A percentile compares a stretch with the other conserved stretches of the same genome.
These are phyloP conservation scores for Wickerhamiella galacta DNA, from an alignment of 805 yeast genomes.

Conservation along the genomic window DNA sequence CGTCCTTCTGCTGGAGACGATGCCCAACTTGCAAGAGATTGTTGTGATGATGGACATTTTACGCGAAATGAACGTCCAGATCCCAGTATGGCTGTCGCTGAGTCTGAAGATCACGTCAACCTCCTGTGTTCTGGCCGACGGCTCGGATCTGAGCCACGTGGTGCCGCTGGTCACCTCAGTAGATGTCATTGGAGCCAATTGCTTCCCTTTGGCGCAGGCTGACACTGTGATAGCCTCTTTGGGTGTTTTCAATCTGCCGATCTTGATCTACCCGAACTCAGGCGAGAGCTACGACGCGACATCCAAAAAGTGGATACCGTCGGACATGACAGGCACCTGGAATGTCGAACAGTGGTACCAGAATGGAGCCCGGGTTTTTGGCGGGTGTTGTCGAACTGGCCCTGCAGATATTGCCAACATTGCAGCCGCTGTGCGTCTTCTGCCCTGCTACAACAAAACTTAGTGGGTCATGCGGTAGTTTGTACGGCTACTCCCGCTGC, in stretches of 20 bases:
- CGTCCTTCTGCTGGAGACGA: conserved; percentile 51
- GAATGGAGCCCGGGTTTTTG: conserved; percentile 35
- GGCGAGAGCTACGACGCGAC: conserved; percentile 47
- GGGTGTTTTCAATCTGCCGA: conserved; percentile 19
- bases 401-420: conserved; percentile 29
- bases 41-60: conserved; percentile 31
- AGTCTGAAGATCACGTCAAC: conserved; percentile 27
- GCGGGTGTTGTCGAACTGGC: conserved; percentile 63
- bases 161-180: conserved; percentile 1
- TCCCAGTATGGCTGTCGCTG: conserved; percentile 33
- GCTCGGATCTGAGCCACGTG: background rate
- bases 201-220: conserved; percentile 35
- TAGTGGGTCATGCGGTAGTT: too few species aligned
- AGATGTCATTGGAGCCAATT: conserved; percentile 48
- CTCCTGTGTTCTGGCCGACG: background rate
- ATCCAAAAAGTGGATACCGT: conserved; percentile 27
- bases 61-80: conserved; percentile 13
- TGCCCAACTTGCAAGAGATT: conserved; percentile 46
- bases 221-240: conserved; percentile 26
- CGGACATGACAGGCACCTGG: conserved; percentile 21
- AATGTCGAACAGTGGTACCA: conserved; percentile 27
- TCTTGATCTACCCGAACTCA: conserved; percentile 57
- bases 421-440: background rate
- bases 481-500: too few species aligned
- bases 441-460: too few species aligned